phyloP scores from a whole-genome alignment of 106 monocot species.

The Dendrobium nobile region DNA sequence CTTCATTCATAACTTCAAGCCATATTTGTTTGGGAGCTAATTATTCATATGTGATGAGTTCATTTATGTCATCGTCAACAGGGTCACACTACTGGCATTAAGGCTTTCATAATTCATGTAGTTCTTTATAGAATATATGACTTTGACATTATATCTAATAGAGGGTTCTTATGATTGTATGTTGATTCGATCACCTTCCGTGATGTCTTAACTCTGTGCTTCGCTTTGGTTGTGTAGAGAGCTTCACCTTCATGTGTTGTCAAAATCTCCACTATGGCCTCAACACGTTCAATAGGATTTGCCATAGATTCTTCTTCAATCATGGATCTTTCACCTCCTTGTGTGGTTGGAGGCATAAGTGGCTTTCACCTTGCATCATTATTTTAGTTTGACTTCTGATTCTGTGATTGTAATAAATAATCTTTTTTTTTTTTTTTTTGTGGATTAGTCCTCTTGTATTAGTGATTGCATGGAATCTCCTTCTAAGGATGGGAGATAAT shows the following conservation, averaged over 20 bases:
- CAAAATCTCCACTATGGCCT: not conserved
- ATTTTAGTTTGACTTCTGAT: not conserved
- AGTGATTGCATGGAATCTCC: not conserved
- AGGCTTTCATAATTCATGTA: not conserved
- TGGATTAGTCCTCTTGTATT: not conserved
- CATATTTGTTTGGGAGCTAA: not conserved
- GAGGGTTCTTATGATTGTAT: not conserved
- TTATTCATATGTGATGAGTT: not conserved
- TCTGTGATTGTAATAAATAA: not conserved
- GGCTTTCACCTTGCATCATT: not conserved
- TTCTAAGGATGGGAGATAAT: not conserved
- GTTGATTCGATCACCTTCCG: not conserved
- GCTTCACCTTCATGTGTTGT: not conserved
- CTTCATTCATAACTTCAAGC: not conserved
- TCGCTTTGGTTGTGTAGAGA: not conserved
- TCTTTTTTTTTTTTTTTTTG: not conserved
- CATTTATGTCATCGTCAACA: not conserved
- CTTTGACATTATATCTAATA: not conserved
- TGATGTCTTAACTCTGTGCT: not conserved
- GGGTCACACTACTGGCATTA: not conserved
- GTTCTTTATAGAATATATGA: not conserved
- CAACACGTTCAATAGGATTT: no score
- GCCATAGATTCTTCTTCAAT: no score
- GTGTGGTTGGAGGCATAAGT: not conserved
- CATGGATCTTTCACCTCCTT: not conserved